Conservation (phyloP, 495 filamentous ascomycete genomes). For the Trichodelitschia bisporula region DNA sequence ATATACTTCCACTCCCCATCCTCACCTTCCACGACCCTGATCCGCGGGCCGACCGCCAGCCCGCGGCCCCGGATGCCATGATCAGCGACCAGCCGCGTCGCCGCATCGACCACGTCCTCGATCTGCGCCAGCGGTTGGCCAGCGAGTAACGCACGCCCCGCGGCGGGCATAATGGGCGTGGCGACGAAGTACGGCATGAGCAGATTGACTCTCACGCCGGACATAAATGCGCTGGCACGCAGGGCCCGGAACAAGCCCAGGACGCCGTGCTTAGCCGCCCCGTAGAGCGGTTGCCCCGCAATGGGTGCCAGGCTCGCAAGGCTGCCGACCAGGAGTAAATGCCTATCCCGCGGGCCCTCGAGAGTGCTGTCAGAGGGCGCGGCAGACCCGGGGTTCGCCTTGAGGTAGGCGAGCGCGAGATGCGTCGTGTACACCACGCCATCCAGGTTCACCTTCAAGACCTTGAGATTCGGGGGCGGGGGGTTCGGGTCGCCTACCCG, state of each 20-base stretch:
- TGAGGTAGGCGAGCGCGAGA: slow-evolving; percentile 34
- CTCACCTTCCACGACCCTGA: slow-evolving; percentile 10
- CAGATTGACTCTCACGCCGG: slow-evolving; percentile 31
- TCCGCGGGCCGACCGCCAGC: slow-evolving; percentile 29
- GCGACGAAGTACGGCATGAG: slow-evolving; percentile 43
- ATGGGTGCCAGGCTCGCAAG: slow-evolving; percentile 25
- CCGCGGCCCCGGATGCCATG: slow-evolving; percentile 24
- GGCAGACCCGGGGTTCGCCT: slow-evolving; percentile 14
- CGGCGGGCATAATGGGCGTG: slow-evolving; percentile 24
- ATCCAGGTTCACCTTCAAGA: slow-evolving; percentile 32
- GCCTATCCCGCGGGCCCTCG: slow-evolving; percentile 16
- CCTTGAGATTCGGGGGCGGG: slow-evolving; percentile 25
- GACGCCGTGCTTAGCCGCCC: slow-evolving; percentile 35
- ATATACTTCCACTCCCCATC: not conserved
- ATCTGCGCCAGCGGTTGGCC: slow-evolving; percentile 24
- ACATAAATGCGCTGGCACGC: slow-evolving; percentile 19
- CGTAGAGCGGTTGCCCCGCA: slow-evolving; percentile 26
- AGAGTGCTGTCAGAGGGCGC: not conserved
- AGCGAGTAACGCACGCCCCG: slow-evolving; percentile 23
- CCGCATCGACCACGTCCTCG: slow-evolving; percentile 31
- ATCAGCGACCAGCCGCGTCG: slow-evolving; percentile 21
- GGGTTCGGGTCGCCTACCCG: slow-evolving; percentile 20
- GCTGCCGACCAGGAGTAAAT: slow-evolving; percentile 28
- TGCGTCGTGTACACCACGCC: slow-evolving; percentile 40
- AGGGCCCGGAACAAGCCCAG: slow-evolving; percentile 36